phyloP scores from a whole-genome alignment of 345 rosid genomes.

The Conringia planisiliqua region DNA sequence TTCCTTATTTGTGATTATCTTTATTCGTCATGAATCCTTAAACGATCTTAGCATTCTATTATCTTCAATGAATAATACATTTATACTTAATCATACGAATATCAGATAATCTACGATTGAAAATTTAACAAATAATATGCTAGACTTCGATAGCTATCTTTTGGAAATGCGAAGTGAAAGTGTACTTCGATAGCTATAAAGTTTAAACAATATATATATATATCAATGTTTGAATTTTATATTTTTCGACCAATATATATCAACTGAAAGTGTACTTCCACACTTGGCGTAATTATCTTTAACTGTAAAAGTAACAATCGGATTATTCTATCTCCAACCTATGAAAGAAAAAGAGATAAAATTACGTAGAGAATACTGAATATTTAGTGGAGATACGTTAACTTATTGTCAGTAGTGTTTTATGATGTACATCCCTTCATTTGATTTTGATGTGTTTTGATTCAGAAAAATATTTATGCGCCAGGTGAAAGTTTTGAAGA shows the following conservation, averaged over 20 bases:
- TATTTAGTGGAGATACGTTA: background rate
- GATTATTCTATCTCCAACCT: background rate
- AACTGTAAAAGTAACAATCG: background rate
- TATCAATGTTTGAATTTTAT: background rate
- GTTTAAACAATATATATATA: background rate
- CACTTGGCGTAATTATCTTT: background rate
- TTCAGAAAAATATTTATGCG: background rate
- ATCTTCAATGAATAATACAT: background rate
- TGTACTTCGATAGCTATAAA: too few relatives aligned
- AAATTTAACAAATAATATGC: background rate
- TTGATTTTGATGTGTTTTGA: conserved; percentile 7
- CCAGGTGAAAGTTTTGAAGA: conserved; percentile 1
- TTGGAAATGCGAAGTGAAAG: too few relatives aligned
- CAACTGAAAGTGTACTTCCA: background rate
- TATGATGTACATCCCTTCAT: conserved; percentile 5
- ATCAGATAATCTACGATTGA: background rate
- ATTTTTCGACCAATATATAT: background rate
- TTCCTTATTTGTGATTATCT: background rate
- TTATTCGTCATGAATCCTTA: background rate
- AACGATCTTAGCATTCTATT: background rate
- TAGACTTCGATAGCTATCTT: background rate
- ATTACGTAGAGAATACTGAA: background rate
- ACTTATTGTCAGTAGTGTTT: background rate
- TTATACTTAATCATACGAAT: background rate
- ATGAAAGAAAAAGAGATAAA: background rate